Conservation (phyloP, 2,329 filamentous ascomycete species). For the Colletotrichum viniferum region DNA sequence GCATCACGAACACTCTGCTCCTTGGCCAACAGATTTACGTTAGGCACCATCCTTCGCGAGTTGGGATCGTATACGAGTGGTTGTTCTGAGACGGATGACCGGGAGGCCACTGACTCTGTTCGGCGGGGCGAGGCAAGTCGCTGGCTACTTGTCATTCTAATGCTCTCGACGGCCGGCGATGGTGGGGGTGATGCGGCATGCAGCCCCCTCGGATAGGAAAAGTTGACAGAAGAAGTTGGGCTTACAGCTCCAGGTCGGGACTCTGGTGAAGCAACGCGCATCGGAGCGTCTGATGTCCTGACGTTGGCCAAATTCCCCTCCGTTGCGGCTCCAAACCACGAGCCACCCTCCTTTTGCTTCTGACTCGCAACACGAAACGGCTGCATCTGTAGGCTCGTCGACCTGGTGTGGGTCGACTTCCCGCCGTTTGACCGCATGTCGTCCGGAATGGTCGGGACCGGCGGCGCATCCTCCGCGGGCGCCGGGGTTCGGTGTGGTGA, state of each 20-base stretch:
- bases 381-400: conserved; percentile 49
- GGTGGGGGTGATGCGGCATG: conserved; percentile 45
- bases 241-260: conserved; percentile 49
- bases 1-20: conserved; percentile 45
- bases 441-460: conserved; percentile 75
- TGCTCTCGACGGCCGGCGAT: conserved; percentile 28
- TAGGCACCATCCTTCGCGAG: conserved; percentile 65
- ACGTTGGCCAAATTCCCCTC: conserved; percentile 49
- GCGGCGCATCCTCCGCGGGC: conserved; percentile 61
- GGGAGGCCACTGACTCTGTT: conserved; percentile 26
- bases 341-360: conserved; percentile 46
- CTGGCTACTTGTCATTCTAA: conserved; percentile 23
- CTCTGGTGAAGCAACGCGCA: conserved; percentile 38
- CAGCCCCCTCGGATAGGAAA: conserved; percentile 58
- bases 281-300: conserved; percentile 47
- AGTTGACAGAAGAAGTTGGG: conserved; percentile 58
- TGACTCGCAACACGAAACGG: conserved; percentile 60
- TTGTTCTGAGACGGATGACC: conserved; percentile 36
- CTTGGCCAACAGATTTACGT: conserved; percentile 43
- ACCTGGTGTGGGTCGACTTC: conserved; percentile 32
- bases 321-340: conserved; percentile 54
- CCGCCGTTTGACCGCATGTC: conserved; percentile 36
- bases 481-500: conserved; percentile 45
- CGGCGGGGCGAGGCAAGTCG: conserved; percentile 28
- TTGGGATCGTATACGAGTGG: conserved; percentile 68